Evolutionary conservation across 306 rosid genomes (phyloP), one percentile per base, ranked within the genome.

Genomic region (Biancaea sappan): DNA sequence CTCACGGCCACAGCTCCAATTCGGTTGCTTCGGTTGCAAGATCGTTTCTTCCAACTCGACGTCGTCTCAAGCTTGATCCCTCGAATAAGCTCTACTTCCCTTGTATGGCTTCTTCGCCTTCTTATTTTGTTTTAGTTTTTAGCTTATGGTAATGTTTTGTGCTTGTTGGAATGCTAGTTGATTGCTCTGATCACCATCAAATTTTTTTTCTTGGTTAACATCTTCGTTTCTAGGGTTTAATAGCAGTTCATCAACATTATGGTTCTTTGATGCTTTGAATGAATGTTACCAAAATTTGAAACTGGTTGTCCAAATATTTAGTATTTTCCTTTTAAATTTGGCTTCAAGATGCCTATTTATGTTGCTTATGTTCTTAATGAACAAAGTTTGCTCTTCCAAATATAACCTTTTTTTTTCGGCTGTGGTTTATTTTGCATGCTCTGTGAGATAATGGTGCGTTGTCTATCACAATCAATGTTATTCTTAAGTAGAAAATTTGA

Each of bases 31-130:
- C 98, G 0, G 99, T 95, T 22, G 98, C 99, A 7, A 82, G 89
- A 84, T 95, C 98, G 72, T 78, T 95, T 67, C 98, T 95, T 40
- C 99, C 90, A 0, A 86, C 92, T 29, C 92, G 98, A 38, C 99
- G 99, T 34, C 92, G 99, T 54, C 99, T 95, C 78, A 95, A 88
- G 92, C 99, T 95, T 60, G 99, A 95, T 86, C 99, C 99, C 16
- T 70, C 92, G 43, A 83, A 77, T 64, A 95, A 95, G 82, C 99
- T 95, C 56, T 95, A 84, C 84, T 95, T 95, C 63, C 99, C 99
- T 65, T 92, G 99, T 95, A 83, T 46, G 91, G n/a, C 16, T 3
- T 26, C 21, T 18, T 32, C 16, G 25, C 37, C n/a, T 69, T 11
- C 15, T 4, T 12, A 46, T 4, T n/a, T 22, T 69, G 14, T 10